Base-by-base conservation (phyloP, 805 yeast genomes). In the Nakazawaea wyomingensis region DNA sequence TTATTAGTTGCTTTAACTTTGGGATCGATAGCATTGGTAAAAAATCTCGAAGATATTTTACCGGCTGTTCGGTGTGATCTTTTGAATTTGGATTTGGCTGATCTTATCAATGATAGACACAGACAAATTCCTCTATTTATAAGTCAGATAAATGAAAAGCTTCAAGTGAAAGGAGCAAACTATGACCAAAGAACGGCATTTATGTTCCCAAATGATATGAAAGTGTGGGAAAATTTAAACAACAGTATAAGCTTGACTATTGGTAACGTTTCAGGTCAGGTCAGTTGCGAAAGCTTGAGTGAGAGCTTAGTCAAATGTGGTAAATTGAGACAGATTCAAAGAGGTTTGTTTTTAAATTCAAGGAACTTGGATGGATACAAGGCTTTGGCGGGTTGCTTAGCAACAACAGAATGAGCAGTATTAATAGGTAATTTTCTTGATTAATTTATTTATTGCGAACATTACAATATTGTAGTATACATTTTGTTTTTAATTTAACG, bases 11-110 rank as follows among this genome's bases (percentile, higher is more conserved):
- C 86, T 0, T 61, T 90, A 46, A 76, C 88, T 1, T 66, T 91
- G 33, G 96, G 96, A 4, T 89, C 95, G 0, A 78, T 91, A 18
- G 71, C 86, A 0, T 69, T 93, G 2, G 66, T 80, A 8, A 85
- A 87, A 39, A 68, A 78, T 37, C 64, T 74, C 44, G 65, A 67
- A 5, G 82, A 75, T 13, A 81, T 80, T 45, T 68, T 84, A 41
- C 56, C 71, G 31, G 78, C 74, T 1, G 80, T 93, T 0, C 72
- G 72, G 41, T 82, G 80, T 16, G 96, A 90, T 59, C 62, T 93
- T 35, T 66, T 64, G 29, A 61, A 68, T 0, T 55, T 85, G 26
- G 56, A 79, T 1, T 54, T 83, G 26, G 49, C 55, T 0, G 76
- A 71, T 17, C 54, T 77, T 14, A 63, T 69, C 4, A 58, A 62